Base-by-base conservation (phyloP, 208 protist species). In the Wallacemonas rigidus region DNA sequence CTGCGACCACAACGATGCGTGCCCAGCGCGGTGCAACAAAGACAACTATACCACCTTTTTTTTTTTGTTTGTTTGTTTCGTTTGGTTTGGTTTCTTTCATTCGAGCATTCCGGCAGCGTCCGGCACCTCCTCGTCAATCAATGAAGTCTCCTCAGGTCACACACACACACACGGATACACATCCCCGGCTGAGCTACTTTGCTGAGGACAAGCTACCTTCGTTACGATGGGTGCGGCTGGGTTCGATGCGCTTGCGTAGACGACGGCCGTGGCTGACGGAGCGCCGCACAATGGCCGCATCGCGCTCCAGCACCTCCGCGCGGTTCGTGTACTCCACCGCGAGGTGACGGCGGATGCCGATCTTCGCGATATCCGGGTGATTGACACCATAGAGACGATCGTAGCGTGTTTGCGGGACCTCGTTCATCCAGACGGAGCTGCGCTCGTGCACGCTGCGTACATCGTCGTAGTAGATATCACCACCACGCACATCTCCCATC, bases 381-480 rank as follows among this genome's bases (percentile, higher is more conserved):
- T 86, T 95, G 26, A 95, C 79, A 47, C 90, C 89, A 77, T 97
- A 95, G 17, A 97, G 80, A 63, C 90, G 78, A 54, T 97, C 92
- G 73, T 97, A 97, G 14, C 92, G 90, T n/a, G 90, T 97, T 76
- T 97, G 77, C 0, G 89, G 92, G 38, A 94, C 88, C 74, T 97
- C 84, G 67, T 85, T 92, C 84, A 94, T 91, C 92, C 92, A 95
- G 44, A 82, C 93, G 2, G 76, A 74, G 56, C 87, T 90, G 69
- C 92, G 86, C 62, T 90, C 89, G 73, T 97, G 90, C 44, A 97
- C 56, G 57, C 77, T 76, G 47, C 71, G 76, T 9, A 63, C 74
- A 35, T 91, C 83, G 54, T 90, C 80, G 68, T 92, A 85, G 82
- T 96, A 96, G 62, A 94, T 93, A 64, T 96, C 91, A 41, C 91